Evolutionary conservation across 495 filamentous ascomycete species (phyloP).

Genomic region (Penicillium desertorum): DNA sequence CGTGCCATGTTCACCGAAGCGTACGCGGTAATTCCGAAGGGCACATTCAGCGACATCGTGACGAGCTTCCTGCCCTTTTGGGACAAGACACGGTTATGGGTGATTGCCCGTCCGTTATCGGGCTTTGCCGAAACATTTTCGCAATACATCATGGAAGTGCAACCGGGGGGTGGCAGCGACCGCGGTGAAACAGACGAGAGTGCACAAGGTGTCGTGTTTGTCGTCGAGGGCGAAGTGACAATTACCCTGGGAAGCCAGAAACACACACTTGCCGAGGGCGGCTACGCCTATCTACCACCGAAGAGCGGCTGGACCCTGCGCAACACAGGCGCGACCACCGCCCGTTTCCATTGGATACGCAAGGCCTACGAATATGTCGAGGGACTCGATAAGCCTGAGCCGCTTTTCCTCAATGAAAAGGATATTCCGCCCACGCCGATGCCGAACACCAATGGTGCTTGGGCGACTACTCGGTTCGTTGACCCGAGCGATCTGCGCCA

Average conservation of each 20-base stretch:
- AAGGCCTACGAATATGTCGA: constrained; percentile 29
- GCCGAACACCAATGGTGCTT: constrained; percentile 28
- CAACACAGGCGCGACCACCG: constrained; percentile 22
- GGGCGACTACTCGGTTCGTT: constrained; percentile 30
- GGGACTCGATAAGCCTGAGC: constrained; percentile 23
- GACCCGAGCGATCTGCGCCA: constrained; percentile 30
- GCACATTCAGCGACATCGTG: constrained; percentile 29
- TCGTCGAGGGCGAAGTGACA: constrained; percentile 27
- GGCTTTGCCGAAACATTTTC: constrained; percentile 33
- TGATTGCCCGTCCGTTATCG: constrained; percentile 29
- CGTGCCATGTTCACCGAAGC: constrained; percentile 33
- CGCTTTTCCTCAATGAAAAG: constrained; percentile 30
- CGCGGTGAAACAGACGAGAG: constrained; percentile 23
- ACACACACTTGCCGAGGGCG: constrained; percentile 27
- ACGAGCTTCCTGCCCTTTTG: constrained; percentile 32
- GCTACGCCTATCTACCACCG: constrained; percentile 28
- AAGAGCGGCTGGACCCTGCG: constrained; percentile 29
- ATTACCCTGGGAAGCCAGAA: constrained; percentile 19
- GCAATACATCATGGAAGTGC: constrained; percentile 34
- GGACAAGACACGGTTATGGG: constrained; percentile 31
- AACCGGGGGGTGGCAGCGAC: constrained; percentile 26
- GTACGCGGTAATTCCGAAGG: constrained; percentile 28
- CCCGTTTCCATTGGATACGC: constrained; percentile 31
- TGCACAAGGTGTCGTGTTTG: constrained; percentile 27
- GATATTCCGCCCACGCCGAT: constrained; percentile 25